Evolutionary conservation across 371 early-diverging fungal genomes (phyloP), one percentile per base, ranked within the genome.

Genomic region (Mortierella sp.): DNA sequence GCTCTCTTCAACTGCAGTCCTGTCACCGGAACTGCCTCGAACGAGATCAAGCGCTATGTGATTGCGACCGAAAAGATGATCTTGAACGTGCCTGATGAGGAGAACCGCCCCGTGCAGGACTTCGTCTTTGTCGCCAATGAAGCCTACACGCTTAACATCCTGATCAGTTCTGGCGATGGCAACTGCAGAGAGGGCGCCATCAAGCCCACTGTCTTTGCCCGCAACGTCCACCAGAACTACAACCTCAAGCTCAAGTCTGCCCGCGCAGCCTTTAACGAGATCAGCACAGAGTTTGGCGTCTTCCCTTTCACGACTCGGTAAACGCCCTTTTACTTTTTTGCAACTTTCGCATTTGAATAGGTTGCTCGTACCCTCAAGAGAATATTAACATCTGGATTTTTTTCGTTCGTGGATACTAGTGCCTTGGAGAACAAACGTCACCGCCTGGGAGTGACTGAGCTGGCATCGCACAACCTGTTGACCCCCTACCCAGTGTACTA

Each of bases 181-280:
- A 84, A 84, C 52, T 75, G 83, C 78, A 87, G 87, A 67, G 78
- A 86, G 59, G 82, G 86, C 19, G 89, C 91, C 43, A 70, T 67
- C 61, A 92, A 94, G 72, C 94, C 97, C 51, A 93, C 89, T 47
- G 83, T 97, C 49, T 97, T 81, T 86, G 88, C 92, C 68, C 88
- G 95, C 63, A 92, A 92, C 60, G 90, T 89, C 58, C 89, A 91
- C 78, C 79, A 82, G 41, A 88, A 84, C 51, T 95, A 95, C 81
- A 85, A 89, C 70, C 87, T 96, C 71, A 95, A 95, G 86, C 88
- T 96, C 84, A 87, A 94, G 79, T 73, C 95, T 46, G 90, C 95
- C 11, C 90, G 94, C 60, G 78, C 82, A 21, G 87, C 93, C 11
- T 90, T 90, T 78, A 84, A 82, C 66, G 90, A 92, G 78, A 86